Evolutionary conservation across 768 basidiomycete genomes (phyloP).

Genomic region (Lentinula aciculospora): DNA sequence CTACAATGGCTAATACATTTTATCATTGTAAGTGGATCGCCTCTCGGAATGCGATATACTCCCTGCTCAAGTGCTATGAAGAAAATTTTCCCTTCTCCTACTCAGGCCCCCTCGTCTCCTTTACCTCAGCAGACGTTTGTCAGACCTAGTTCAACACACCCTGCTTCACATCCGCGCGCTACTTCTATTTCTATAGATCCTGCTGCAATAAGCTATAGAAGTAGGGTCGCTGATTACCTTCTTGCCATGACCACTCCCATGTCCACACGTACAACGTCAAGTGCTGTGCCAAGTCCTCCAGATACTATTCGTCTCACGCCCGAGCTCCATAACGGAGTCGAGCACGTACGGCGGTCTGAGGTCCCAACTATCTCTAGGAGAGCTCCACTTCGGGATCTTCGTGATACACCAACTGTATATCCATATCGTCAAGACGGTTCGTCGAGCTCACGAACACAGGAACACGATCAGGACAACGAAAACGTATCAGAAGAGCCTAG

Average conservation of each 20-base stretch:
- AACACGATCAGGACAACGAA: background rate
- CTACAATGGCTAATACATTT: constrained; percentile 9
- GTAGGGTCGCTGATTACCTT: constrained; percentile 1
- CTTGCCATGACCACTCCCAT: background rate
- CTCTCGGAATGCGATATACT: constrained; percentile 56
- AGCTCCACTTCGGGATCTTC: background rate
- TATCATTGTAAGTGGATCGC: constrained; percentile 45
- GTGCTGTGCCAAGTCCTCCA: background rate
- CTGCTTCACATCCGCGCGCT: background rate
- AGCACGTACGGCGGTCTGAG: background rate
- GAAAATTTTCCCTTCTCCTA: background rate
- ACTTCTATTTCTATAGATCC: background rate
- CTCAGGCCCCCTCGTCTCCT: background rate
- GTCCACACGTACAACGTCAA: background rate
- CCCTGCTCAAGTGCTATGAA: constrained; percentile 48
- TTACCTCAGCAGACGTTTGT: background rate
- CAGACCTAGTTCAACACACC: background rate
- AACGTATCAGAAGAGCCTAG: background rate
- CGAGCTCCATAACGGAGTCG: background rate
- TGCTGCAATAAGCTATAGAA: background rate
- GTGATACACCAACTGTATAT: background rate
- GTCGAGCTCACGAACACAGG: background rate
- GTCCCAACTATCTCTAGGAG: background rate
- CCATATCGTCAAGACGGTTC: background rate
- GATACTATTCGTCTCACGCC: constrained; percentile 1